These are phyloP conservation scores for Crucihimalaya himalaica DNA, from an alignment of 345 rosid species.

Conservation along the genomic window DNA sequence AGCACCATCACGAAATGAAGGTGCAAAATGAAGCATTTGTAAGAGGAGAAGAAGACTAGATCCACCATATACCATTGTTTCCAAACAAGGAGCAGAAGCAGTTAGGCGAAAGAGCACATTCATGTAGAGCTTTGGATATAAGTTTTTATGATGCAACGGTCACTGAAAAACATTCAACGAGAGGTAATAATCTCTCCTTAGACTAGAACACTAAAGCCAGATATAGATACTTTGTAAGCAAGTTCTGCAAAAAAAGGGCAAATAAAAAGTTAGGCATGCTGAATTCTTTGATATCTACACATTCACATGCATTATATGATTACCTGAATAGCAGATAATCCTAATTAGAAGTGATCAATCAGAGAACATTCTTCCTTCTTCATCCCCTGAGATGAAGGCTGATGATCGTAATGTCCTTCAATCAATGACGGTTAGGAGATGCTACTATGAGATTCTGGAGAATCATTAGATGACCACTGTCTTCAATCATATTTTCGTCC, in stretches of 20 bases:
- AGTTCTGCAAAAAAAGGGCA: conserved; percentile 54
- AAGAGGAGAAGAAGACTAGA: conserved; percentile 93
- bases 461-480: conserved; percentile 41
- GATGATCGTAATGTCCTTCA: conserved; percentile 49
- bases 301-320: conserved; percentile 12
- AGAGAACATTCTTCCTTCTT: conserved; percentile 53
- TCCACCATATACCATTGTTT: conserved; percentile 99
- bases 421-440: conserved; percentile 41
- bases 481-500: conserved; percentile 41
- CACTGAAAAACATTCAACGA: conserved; percentile 88
- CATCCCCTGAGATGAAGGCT: conserved; percentile 50
- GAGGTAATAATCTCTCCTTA: conserved; percentile 84
- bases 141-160: conserved; percentile 72
- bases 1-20: conserved; percentile 89
- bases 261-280: conserved; percentile 39
- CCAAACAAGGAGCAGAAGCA: conserved; percentile 94
- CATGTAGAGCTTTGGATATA: conserved; percentile 86
- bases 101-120: conserved; percentile 86
- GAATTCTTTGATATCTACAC: conserved; percentile 12
- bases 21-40: conserved; percentile 95
- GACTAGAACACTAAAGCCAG: conserved; percentile 89
- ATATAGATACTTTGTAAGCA: conserved; percentile 81
- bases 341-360: conserved; percentile 68
- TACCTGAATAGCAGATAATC: conserved; percentile 91
- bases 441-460: conserved; percentile 46